Evolutionary conservation across 1,139 yeast genomes (phyloP).

Genomic region (Candida sanyaensis): DNA sequence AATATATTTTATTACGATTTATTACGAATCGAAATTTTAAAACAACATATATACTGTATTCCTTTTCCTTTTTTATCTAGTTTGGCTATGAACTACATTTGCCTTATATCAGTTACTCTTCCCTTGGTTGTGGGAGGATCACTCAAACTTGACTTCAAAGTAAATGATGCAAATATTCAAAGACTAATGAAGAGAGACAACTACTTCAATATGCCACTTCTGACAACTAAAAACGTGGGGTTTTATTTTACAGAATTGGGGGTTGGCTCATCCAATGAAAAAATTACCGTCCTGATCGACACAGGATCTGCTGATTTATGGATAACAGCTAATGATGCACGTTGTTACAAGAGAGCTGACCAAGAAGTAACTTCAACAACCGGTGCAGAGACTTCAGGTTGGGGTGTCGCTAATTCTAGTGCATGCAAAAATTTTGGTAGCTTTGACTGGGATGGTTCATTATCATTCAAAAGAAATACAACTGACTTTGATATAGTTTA

Average conservation of each 20-base stretch:
- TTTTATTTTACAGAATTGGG: slow-evolving; percentile 7
- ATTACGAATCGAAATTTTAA: no score
- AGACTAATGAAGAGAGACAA: not conserved
- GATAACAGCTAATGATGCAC: slow-evolving; percentile 16
- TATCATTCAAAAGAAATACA: slow-evolving; percentile 12
- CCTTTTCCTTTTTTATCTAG: no score
- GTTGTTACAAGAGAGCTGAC: slow-evolving; percentile 5
- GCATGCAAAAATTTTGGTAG: slow-evolving; percentile 1
- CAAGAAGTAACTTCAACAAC: not conserved
- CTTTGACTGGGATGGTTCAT: slow-evolving; percentile 11
- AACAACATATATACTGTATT: no score
- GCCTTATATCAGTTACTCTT: not conserved
- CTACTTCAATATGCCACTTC: not conserved
- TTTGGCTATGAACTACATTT: not conserved
- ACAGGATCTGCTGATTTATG: slow-evolving; percentile 33
- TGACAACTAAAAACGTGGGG: not conserved
- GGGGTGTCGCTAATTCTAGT: not conserved
- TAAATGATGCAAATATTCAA: not conserved
- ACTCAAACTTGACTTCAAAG: not conserved
- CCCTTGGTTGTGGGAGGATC: not conserved
- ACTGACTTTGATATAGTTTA: slow-evolving; percentile 10
- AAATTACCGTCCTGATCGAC: slow-evolving; percentile 23
- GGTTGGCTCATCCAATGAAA: slow-evolving; percentile 24
- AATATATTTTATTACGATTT: no score
- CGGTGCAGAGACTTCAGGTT: not conserved